A percentile compares a stretch with the other conserved stretches of the same genome.
These are phyloP conservation scores for Suhomyces faveliae DNA, from an alignment of 805 yeast species.

Conservation along the genomic window DNA sequence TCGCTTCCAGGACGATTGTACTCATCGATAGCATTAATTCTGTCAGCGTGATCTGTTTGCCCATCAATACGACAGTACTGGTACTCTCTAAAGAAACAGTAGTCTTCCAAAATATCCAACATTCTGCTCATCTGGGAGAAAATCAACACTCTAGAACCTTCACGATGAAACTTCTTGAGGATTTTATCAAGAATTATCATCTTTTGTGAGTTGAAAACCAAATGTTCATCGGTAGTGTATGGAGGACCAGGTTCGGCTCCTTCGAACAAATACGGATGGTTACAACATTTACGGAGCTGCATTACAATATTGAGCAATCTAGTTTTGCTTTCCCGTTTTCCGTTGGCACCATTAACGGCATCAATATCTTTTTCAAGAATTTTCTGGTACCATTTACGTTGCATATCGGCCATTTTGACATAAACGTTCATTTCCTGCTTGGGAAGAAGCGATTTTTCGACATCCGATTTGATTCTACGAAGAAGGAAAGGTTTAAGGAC, in stretches of 20 bases:
- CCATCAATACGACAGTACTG: slow-evolving; percentile 82
- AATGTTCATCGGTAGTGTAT: slow-evolving; percentile 79
- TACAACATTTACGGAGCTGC: slow-evolving; percentile 84
- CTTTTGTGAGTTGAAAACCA: slow-evolving; percentile 70
- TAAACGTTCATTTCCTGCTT: slow-evolving; percentile 73
- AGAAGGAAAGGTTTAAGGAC: slow-evolving; percentile 72
- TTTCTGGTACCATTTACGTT: slow-evolving; percentile 72
- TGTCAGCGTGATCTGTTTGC: slow-evolving; percentile 74
- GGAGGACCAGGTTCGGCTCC: slow-evolving; percentile 94
- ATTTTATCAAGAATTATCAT: slow-evolving; percentile 69
- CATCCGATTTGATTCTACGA: slow-evolving; percentile 76
- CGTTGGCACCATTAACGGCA: slow-evolving; percentile 81
- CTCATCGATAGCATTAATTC: slow-evolving; percentile 74
- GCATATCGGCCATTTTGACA: slow-evolving; percentile 77
- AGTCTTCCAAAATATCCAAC: slow-evolving; percentile 78
- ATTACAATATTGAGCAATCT: slow-evolving; percentile 74
- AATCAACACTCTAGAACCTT: slow-evolving; percentile 75
- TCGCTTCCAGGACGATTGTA: slow-evolving; percentile 72
- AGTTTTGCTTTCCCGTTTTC: slow-evolving; percentile 73
- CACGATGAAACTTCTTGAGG: slow-evolving; percentile 56
- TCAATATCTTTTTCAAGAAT: slow-evolving; percentile 77
- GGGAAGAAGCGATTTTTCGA: slow-evolving; percentile 75
- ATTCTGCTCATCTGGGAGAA: slow-evolving; percentile 84
- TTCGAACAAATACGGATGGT: slow-evolving; percentile 80
- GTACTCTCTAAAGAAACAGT: slow-evolving; percentile 65